Evolutionary conservation across 2,329 filamentous ascomycete genomes (phyloP), one percentile per base, ranked within the genome.

Genomic region (Claviceps humidiphila): DNA sequence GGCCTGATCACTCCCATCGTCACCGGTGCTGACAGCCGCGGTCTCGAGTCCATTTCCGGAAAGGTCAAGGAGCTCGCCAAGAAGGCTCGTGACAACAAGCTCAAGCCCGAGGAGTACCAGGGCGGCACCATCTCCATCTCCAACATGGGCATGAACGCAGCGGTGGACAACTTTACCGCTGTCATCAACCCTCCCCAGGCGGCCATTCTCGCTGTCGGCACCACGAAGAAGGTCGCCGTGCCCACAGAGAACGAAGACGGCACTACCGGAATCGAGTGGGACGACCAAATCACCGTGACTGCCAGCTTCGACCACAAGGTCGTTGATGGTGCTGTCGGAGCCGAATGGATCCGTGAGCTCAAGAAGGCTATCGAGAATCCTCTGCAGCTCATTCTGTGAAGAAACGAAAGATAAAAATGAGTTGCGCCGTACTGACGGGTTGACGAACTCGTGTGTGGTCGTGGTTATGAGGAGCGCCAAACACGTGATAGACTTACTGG

Each of bases 81-180:
- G 82, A 88, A 89, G 68, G 93, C 93, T 57, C 83, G 89, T 56
- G 93, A 97, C 62, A 87, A 88, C 74, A 98, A 97, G 83, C 86
- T 98, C 63, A 97, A 97, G 85, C 93, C 93, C 47, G 91, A 98
- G 71, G 90, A 98, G 74, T 98, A 95, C 82, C 91, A 96, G 78
- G 93, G 93, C 53, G 93, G 93, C 69, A 95, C 89, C 68, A 95
- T 98, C 74, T 96, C 91, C 71, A 97, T 98, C 74, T 95, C 88
- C 75, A 98, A 98, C 82, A 95, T 98, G 93, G 93, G 93, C 72
- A 98, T 98, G 93, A 98, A 98, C 81, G 67, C 84, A 47, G 91
- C 93, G 49, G 85, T 98, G 57, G 90, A 97, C 74, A 82, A 90
- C 69, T 98, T 98, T 75, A 97, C 93, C 50, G 93, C 93, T 60